Percentiles rank a stretch among this genome's conserved stretches.
Evolutionary conservation across 2,329 filamentous ascomycete genomes (phyloP).

Genomic region (Trichoderma brevicompactum): DNA sequence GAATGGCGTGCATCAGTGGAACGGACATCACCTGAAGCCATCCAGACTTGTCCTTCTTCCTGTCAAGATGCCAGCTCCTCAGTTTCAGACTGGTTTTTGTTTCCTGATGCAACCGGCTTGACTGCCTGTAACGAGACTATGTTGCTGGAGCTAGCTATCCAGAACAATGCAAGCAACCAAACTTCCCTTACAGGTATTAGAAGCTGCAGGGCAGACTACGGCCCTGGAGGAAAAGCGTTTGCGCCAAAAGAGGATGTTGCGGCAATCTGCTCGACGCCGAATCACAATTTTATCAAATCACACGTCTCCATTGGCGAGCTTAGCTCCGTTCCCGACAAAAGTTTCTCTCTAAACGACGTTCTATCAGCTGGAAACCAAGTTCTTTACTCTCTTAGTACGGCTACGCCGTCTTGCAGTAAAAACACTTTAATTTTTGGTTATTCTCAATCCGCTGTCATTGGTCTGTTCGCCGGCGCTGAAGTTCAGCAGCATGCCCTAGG

Average conservation of each 20-base stretch:
- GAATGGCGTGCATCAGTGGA: conserved; percentile 9
- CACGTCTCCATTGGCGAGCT: conserved; percentile 17
- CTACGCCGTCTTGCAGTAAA: conserved; percentile 29
- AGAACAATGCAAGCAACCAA: conserved; percentile 5
- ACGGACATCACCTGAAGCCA: background rate
- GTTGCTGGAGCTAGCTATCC: conserved; percentile 7
- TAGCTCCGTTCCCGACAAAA: background rate
- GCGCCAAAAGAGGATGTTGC: conserved; percentile 15
- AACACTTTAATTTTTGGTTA: conserved; percentile 31
- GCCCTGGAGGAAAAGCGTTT: background rate
- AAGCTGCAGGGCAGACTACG: background rate
- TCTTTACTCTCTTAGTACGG: conserved; percentile 22
- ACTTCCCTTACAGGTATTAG: conserved; percentile 10
- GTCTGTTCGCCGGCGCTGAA: conserved; percentile 34
- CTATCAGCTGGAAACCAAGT: conserved; percentile 16
- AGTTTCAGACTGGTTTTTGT: conserved; percentile 9
- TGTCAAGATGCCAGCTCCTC: conserved; percentile 14
- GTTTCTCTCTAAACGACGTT: background rate
- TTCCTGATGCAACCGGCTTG: conserved; percentile 17
- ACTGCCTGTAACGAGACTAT: conserved; percentile 22
- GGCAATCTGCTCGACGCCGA: conserved; percentile 24
- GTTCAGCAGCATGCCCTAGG: conserved; percentile 34
- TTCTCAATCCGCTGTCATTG: conserved; percentile 29
- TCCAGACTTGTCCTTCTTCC: conserved; percentile 12
- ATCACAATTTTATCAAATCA: conserved; percentile 10